A percentile compares a stretch with the other conserved stretches of the same genome.
Conservation (phyloP, 257 asterid genomes). For the Striga asiatica region DNA sequence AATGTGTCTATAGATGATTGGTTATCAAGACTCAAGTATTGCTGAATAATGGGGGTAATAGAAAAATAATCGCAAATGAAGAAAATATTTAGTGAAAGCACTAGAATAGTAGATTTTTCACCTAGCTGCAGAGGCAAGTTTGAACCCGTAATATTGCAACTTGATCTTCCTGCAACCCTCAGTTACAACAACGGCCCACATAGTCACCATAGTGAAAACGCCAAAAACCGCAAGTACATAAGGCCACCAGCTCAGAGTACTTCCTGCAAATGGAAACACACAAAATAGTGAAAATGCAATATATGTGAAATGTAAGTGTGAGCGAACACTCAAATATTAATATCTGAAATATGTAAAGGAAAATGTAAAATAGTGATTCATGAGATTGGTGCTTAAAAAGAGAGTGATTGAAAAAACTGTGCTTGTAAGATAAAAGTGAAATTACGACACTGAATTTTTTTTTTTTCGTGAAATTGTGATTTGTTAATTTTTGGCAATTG, state of each 20-base stretch:
- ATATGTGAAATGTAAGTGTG: too few species aligned
- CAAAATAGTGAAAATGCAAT: background rate
- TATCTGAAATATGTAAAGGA: background rate
- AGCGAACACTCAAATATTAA: too few species aligned
- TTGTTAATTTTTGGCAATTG: background rate
- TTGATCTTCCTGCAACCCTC: conserved; percentile 97
- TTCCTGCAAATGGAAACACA: conserved; percentile 48
- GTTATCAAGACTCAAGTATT: too few species aligned
- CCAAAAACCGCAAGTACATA: conserved; percentile 65
- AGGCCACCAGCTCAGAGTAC: conserved; percentile 79
- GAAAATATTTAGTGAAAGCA: background rate
- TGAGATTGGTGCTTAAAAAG: background rate
- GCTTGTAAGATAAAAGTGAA: background rate
- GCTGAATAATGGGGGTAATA: too few species aligned
- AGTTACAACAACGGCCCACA: conserved; percentile 93
- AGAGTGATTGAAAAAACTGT: background rate
- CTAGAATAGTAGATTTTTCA: conserved; percentile 19
- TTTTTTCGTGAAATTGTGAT: background rate
- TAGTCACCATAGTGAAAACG: conserved; percentile 67
- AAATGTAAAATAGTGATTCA: background rate
- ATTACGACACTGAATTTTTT: background rate
- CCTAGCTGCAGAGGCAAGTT: conserved; percentile 94
- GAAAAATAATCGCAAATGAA: too few species aligned
- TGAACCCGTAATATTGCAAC: conserved; percentile 94
- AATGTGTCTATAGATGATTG: too few species aligned